Evolutionary conservation across 2,329 filamentous ascomycete genomes (phyloP).

Genomic region (Dactylellina haptotyla): DNA sequence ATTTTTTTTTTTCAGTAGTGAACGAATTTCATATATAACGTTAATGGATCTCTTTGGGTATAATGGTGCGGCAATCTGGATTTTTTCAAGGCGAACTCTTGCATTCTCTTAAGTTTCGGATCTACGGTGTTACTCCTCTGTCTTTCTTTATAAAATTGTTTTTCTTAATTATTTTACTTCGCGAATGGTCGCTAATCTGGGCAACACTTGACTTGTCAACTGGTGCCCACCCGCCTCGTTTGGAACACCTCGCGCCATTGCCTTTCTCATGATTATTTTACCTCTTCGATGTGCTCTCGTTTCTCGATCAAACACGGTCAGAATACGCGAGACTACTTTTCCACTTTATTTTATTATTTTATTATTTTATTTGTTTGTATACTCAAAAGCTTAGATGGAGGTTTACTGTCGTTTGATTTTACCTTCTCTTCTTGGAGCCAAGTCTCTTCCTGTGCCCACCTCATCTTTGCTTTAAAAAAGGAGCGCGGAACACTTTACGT

Average conservation of each 20-base stretch:
- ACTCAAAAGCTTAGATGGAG: background rate
- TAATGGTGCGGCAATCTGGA: conserved; percentile 7
- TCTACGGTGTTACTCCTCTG: background rate
- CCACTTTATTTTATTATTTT: background rate
- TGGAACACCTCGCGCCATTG: background rate
- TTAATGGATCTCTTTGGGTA: background rate
- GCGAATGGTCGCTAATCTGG: too few species aligned
- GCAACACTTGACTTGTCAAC: background rate
- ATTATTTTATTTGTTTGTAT: background rate
- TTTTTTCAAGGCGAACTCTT: too few species aligned
- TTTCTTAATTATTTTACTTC: conserved; percentile 1
- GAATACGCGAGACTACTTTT: background rate
- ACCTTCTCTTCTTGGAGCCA: background rate
- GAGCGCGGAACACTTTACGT: background rate
- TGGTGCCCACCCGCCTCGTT: too few species aligned
- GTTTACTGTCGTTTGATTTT: background rate
- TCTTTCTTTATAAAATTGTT: background rate
- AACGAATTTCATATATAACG: background rate
- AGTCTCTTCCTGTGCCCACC: background rate
- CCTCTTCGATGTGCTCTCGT: too few species aligned
- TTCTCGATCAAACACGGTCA: too few species aligned
- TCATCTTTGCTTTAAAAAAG: background rate
- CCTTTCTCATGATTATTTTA: too few species aligned
- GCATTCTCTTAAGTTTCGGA: too few species aligned
- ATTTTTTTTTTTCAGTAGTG: background rate